A percentile compares a stretch with the other conserved stretches of the same genome.
Conservation (phyloP, 1,284 basidiomycete genomes). For the Nidula niveotomentosa region DNA sequence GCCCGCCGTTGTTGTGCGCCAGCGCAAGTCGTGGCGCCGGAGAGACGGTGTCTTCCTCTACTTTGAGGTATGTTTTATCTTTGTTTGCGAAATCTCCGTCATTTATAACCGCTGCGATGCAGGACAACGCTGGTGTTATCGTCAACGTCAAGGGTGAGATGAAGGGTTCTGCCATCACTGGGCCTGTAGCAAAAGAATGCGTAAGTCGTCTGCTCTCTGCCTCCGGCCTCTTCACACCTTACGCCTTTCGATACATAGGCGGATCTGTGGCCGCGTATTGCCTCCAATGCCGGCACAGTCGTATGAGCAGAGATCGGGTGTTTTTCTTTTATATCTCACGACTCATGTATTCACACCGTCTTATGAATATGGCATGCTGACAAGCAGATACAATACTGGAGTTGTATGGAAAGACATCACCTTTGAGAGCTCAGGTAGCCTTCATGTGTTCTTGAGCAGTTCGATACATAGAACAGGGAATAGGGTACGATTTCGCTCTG, state of each 20-base stretch:
- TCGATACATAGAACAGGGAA: too few relatives aligned
- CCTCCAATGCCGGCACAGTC: conserved; percentile 97
- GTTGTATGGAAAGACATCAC: too few relatives aligned
- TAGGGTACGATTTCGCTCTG: too few relatives aligned
- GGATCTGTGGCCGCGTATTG: conserved; percentile 99
- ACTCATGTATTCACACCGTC: conserved; percentile 16
- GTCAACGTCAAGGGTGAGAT: conserved; percentile 99
- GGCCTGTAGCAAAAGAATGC: conserved; percentile 97
- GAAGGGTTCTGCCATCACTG: conserved; percentile 99
- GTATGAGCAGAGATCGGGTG: conserved; percentile 47
- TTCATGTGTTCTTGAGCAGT: neutral
- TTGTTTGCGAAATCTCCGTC: neutral
- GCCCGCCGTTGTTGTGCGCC: conserved; percentile 96
- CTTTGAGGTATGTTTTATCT: conserved; percentile 72
- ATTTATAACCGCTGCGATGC: neutral
- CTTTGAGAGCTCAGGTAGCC: too few relatives aligned
- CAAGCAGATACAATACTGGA: neutral
- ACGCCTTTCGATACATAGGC: conserved; percentile 48
- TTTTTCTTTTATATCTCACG: conserved; percentile 13
- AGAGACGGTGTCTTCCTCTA: conserved; percentile 99
- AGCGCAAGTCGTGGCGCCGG: conserved; percentile 98
- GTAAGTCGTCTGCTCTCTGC: conserved; percentile 44
- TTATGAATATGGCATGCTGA: conserved; percentile 11
- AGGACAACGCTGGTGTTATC: conserved; percentile 97
- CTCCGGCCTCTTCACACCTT: neutral